Evolutionary conservation across 371 early-diverging fungal species (phyloP).

Genomic region (Parasitella parasitica): DNA sequence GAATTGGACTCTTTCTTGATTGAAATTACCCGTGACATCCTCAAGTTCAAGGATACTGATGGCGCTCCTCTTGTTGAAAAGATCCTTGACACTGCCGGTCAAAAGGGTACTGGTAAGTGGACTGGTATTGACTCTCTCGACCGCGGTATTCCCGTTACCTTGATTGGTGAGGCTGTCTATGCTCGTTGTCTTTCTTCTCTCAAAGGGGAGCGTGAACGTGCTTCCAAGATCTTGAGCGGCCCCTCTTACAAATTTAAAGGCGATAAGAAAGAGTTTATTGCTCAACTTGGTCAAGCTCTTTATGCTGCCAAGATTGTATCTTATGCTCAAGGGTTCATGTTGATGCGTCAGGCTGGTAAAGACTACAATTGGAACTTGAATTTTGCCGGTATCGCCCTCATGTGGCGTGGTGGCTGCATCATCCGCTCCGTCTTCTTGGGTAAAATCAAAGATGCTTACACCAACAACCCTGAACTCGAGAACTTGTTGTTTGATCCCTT

Average conservation of each 20-base stretch:
- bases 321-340: constrained; percentile 99
- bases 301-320: constrained; percentile 98
- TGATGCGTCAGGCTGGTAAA: constrained; percentile 94
- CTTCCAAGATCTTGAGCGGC: constrained; percentile 83
- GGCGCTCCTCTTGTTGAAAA: constrained; percentile 88
- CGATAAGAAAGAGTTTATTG: constrained; percentile 84
- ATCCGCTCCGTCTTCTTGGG: constrained; percentile 94
- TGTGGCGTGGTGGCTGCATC: constrained; percentile 99
- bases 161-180: constrained; percentile 98
- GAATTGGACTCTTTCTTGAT: constrained; percentile 97
- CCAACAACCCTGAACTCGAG: constrained; percentile 80
- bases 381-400: constrained; percentile 93
- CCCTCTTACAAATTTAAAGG: constrained; percentile 73
- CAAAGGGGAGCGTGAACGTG: constrained; percentile 92
- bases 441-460: constrained; percentile 94
- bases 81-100: constrained; percentile 97
- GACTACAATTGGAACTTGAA: constrained; percentile 94
- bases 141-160: constrained; percentile 90
- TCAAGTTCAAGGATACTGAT: constrained; percentile 88
- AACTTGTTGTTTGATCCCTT: constrained; percentile 92
- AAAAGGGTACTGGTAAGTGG: constrained; percentile 99
- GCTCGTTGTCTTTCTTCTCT: constrained; percentile 94
- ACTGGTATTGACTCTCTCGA: constrained; percentile 95
- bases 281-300: constrained; percentile 90
- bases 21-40: constrained; percentile 93